Evolutionary conservation across 2,329 filamentous ascomycete species (phyloP), one percentile per base, ranked within the genome.

Genomic region (Lachnellula hyalina): DNA sequence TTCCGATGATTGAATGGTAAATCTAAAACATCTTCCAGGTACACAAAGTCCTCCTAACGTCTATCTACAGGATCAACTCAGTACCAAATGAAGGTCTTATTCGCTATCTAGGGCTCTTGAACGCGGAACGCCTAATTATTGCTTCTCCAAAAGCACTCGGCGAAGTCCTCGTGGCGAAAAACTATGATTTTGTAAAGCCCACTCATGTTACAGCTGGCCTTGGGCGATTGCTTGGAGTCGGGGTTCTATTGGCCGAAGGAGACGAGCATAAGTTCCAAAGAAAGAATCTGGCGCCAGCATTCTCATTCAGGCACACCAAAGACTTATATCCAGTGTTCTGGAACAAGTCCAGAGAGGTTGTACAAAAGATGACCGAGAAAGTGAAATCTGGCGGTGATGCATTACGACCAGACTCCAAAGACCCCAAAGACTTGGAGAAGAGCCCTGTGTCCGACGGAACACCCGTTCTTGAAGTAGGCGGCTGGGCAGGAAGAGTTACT

Each of bases 311-410:
- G 21, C 89, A 95, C 65, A 77, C 96, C 68, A 95, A 94, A 68
- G 81, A 93, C 56, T 74, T 96, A 14, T 94, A 95, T 64, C 86
- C 90, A 0, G 74, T 87, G 5, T 96, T 96, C 71, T 96, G 90
- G 90, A 65, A 73, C 19, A 96, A 95, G 72, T 81, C 85, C 0
- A 71, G 79, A 7, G 85, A 93, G 67, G 80, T 86, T 63, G 83
- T 85, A 5, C 71, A 80, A 19, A 78, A 79, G 49, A 85, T 96
- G 69, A 78, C 76, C 1, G 69, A 72, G 8, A 71, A 77, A 25
- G 68, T 83, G n/a, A 54, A 73, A 62, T 66, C 70, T 60, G 67
- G 77, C 38, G 63, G 63, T 21, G 41, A 44, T 44, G 19, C 2
- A 21, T 67, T 71, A 4, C 63, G 55, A 63, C 57, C 55, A 17